phyloP scores from a whole-genome alignment of 2,329 filamentous ascomycete species.

The Fusarium newnesense region DNA sequence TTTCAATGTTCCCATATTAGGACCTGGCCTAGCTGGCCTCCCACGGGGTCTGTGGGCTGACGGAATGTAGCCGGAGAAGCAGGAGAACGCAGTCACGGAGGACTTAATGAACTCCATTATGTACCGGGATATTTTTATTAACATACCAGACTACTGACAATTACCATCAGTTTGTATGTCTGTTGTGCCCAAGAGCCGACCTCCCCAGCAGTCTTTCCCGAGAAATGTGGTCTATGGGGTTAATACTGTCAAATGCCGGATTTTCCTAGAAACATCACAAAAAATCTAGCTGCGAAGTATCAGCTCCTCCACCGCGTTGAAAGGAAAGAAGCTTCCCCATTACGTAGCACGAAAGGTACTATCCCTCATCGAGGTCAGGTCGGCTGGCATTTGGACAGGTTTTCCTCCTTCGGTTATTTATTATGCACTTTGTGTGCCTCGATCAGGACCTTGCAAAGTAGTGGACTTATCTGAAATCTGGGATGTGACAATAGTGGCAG shows the following conservation, averaged over 20 bases:
- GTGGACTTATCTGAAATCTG: not conserved
- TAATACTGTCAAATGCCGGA: not conserved
- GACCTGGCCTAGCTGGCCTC: slow-evolving; percentile 37
- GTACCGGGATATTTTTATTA: slow-evolving; percentile 3
- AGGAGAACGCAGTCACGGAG: not conserved
- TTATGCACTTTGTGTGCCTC: not conserved
- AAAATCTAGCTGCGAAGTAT: not conserved
- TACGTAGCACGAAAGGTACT: slow-evolving; percentile 1
- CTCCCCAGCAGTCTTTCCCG: not conserved
- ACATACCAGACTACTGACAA: not conserved
- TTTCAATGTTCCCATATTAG: slow-evolving; percentile 35
- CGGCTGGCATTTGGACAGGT: not conserved
- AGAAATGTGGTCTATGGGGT: not conserved
- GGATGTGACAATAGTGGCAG: not conserved
- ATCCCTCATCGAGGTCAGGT: not conserved
- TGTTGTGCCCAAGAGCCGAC: not conserved
- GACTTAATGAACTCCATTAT: not conserved
- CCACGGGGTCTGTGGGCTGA: slow-evolving; percentile 33
- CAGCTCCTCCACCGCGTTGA: not conserved
- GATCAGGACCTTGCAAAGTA: slow-evolving; percentile 1
- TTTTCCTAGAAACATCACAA: not conserved
- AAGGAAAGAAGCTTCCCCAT: not conserved
- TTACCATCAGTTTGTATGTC: not conserved
- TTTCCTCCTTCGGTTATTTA: not conserved
- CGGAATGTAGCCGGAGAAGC: slow-evolving; percentile 31